phyloP scores from a whole-genome alignment of 768 basidiomycete genomes.

The Termitomyces sp. region DNA sequence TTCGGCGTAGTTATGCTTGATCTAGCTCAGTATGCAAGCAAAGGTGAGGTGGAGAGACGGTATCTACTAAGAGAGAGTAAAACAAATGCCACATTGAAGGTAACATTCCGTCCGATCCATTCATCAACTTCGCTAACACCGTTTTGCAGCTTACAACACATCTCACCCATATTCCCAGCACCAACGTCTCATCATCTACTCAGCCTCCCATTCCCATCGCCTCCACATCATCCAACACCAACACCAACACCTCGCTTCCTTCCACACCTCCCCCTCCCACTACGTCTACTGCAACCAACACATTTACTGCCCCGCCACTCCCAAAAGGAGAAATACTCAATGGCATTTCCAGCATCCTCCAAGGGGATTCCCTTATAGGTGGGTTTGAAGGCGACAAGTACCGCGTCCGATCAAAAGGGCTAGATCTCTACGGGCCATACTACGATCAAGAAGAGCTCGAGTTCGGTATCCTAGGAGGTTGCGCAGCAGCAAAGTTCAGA shows the following conservation, averaged over 20 bases:
- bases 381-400: slow-evolving; percentile 46
- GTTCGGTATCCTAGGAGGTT: slow-evolving; percentile 30
- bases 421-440: slow-evolving; percentile 44
- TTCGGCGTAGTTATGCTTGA: slow-evolving; percentile 69
- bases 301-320: slow-evolving; percentile 62
- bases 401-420: slow-evolving; percentile 45
- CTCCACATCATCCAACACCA: neutral
- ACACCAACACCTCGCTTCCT: neutral
- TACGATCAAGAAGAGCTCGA: slow-evolving; percentile 35
- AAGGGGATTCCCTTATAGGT: slow-evolving; percentile 12
- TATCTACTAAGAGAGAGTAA: slow-evolving; percentile 72
- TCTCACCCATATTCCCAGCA: slow-evolving; percentile 31
- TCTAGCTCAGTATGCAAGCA: slow-evolving; percentile 70
- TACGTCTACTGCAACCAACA: slow-evolving; percentile 13
- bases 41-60: slow-evolving; percentile 54
- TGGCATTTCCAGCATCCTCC: slow-evolving; percentile 59
- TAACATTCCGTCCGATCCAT: slow-evolving; percentile 22
- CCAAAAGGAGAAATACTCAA: slow-evolving; percentile 71
- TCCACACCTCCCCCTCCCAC: neutral
- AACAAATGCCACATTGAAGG: slow-evolving; percentile 77
- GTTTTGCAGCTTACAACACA: slow-evolving; percentile 50
- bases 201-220: neutral
- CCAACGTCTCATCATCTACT: slow-evolving; percentile 12
- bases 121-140: neutral
- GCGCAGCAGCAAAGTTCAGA: slow-evolving; percentile 2